Conservation (phyloP, 768 basidiomycete species). For the Russula emetica region DNA sequence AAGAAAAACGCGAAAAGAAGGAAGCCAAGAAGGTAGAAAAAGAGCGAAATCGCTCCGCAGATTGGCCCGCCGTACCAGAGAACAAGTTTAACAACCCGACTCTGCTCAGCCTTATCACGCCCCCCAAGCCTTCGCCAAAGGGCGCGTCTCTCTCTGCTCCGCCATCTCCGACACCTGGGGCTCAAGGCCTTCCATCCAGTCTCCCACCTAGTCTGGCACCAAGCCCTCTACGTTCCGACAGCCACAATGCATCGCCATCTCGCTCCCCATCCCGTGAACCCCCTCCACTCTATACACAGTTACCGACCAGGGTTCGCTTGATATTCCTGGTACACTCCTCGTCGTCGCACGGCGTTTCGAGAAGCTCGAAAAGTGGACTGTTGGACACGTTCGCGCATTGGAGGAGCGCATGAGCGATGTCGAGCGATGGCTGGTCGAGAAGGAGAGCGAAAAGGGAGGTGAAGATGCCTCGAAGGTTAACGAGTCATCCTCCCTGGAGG, state of each 20-base stretch:
- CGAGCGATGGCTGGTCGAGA: slow-evolving; percentile 85
- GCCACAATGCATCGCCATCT: slow-evolving; percentile 44
- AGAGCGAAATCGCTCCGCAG: slow-evolving; percentile 35
- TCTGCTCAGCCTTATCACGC: slow-evolving; percentile 50
- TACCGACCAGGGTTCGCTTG: slow-evolving; percentile 66
- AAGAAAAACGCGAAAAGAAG: slow-evolving; percentile 49
- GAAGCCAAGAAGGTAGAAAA: slow-evolving; percentile 42
- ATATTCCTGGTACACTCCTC: slow-evolving; percentile 61
- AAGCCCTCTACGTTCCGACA: slow-evolving; percentile 48
- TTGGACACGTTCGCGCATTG: slow-evolving; percentile 79
- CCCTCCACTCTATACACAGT: slow-evolving; percentile 74
- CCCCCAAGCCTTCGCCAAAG: slow-evolving; percentile 44
- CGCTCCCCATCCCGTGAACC: slow-evolving; percentile 53
- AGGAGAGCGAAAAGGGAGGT: slow-evolving; percentile 58
- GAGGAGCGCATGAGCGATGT: slow-evolving; percentile 90
- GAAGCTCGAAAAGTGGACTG: slow-evolving; percentile 87
- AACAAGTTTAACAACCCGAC: slow-evolving; percentile 56
- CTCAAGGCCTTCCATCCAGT: slow-evolving; percentile 43
- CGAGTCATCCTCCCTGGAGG: slow-evolving; percentile 33
- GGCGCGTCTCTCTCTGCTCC: slow-evolving; percentile 51
- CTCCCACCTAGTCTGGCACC: slow-evolving; percentile 57
- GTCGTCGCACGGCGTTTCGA: slow-evolving; percentile 77
- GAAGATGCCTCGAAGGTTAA: slow-evolving; percentile 19
- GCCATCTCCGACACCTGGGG: slow-evolving; percentile 60
- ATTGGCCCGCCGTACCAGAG: slow-evolving; percentile 54